Evolutionary conservation across 2,329 filamentous ascomycete genomes (phyloP).

Genomic region (Madurella mycetomatis): DNA sequence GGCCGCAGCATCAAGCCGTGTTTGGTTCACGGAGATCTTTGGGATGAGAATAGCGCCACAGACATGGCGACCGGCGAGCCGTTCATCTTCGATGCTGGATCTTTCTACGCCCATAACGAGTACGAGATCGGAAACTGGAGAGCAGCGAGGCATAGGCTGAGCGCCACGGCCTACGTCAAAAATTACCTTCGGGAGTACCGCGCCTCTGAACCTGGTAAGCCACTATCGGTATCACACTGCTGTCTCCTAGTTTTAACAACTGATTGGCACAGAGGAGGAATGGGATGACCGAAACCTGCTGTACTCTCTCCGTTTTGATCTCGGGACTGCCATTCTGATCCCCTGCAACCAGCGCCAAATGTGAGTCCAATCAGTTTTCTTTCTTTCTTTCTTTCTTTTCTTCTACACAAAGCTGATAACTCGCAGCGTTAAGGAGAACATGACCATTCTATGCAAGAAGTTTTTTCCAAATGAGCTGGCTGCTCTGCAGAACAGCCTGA

Average conservation of each 20-base stretch:
- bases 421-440: slow-evolving; percentile 19
- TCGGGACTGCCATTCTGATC: slow-evolving; percentile 19
- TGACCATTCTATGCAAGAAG: slow-evolving; percentile 19
- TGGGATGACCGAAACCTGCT: slow-evolving; percentile 28
- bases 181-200: slow-evolving; percentile 19
- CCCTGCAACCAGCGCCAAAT: slow-evolving; percentile 21
- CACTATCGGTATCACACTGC: neutral
- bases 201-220: slow-evolving; percentile 21
- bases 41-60: slow-evolving; percentile 32
- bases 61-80: slow-evolving; percentile 28
- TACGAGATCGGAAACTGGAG: slow-evolving; percentile 27
- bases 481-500: slow-evolving; percentile 4
- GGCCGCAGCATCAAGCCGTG: slow-evolving; percentile 31
- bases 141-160: slow-evolving; percentile 23
- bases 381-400: neutral
- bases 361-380: slow-evolving; percentile 8
- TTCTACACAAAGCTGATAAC: neutral
- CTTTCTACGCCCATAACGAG: slow-evolving; percentile 34
- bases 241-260: neutral
- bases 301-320: slow-evolving; percentile 27
- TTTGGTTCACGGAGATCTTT: slow-evolving; percentile 33
- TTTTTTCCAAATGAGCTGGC: slow-evolving; percentile 16
- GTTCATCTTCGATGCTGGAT: slow-evolving; percentile 32
- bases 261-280: slow-evolving; percentile 21
- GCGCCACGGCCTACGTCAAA: slow-evolving; percentile 19